Base-by-base conservation (phyloP, 2,329 filamentous ascomycete genomes). In the Sporothrix protearum region DNA sequence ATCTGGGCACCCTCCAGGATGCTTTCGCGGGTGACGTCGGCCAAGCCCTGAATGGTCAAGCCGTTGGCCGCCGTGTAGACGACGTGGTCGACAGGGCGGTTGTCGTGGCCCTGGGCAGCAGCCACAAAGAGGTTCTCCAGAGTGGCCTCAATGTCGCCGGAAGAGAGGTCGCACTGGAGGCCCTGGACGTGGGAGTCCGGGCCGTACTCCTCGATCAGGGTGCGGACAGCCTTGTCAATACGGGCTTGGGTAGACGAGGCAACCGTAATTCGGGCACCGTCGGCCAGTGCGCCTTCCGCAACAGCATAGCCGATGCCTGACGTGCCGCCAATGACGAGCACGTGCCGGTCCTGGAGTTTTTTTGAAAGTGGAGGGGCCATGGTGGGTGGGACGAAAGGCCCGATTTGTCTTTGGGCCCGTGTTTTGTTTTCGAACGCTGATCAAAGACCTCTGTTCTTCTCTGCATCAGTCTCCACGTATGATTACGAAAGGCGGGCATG, bases 291-390 rank as follows among this genome's bases (percentile, higher is more conserved):
- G 1, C 84, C 85, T 81, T 89, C 85, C 68, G 89, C 88, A 12
- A 89, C 86, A 70, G 81, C 83, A 74, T 84, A 87, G 42, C 89
- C 89, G 53, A 92, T 88, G 68, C 89, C 89, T 19, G 85, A 84
- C 1, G 87, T 86, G 53, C 88, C 90, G 59, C 89, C 89, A 63
- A 91, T 83, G 76, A 92, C 80, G 53, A 92, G 85, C 75, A 90
- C 79, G 73, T 79, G 80, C 55, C 77, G 77, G 74, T 76, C 75
- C 25, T 78, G 76, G 22, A 82, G 77, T 73, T 82, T 82, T 82
- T 66, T 72, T 71, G 74, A 78, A 79, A 70, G 76, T 76, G 69
- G 74, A 59, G 0, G 67, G 22, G 68, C 45, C 70, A 61, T 69
- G 3, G 33, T 22, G 7, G 30, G 53, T 4, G 14, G 14, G n/a